phyloP scores from a whole-genome alignment of 768 basidiomycete genomes.

The Suillus bovinus region DNA sequence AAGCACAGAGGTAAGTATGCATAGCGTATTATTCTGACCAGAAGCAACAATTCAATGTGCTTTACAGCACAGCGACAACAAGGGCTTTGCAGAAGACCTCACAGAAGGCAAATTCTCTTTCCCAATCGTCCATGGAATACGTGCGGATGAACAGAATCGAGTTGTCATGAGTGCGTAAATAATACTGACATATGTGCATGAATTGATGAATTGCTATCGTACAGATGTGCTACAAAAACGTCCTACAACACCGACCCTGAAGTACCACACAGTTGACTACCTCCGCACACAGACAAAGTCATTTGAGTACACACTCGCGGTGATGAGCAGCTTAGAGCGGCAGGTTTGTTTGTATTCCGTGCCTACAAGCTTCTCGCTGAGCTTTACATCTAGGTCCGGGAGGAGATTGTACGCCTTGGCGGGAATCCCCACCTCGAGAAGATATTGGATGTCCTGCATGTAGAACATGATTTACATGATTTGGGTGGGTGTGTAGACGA shows the following conservation, averaged over 20 bases:
- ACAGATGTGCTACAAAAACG: constrained; percentile 91
- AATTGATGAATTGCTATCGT: background rate
- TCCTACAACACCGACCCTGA: constrained; percentile 81
- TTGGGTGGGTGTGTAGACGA: background rate
- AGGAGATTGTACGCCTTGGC: constrained; percentile 72
- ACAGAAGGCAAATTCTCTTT: constrained; percentile 85
- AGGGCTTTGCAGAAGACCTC: constrained; percentile 72
- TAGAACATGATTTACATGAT: constrained; percentile 26
- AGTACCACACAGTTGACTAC: constrained; percentile 79
- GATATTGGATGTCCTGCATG: constrained; percentile 56
- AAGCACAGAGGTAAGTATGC: constrained; percentile 65
- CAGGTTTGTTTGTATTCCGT: constrained; percentile 39
- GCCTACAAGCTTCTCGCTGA: background rate
- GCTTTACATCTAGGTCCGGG: constrained; percentile 38
- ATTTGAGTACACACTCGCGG: constrained; percentile 80
- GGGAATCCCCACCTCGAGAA: constrained; percentile 68
- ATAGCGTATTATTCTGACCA: background rate
- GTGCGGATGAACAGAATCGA: constrained; percentile 73
- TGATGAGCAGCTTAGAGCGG: constrained; percentile 63
- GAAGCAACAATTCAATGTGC: background rate
- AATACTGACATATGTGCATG: background rate
- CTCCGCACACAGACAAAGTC: constrained; percentile 74
- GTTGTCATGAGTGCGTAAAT: constrained; percentile 75
- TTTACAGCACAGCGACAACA: constrained; percentile 60
- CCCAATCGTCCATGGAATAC: constrained; percentile 76